phyloP scores from a whole-genome alignment of 2,329 filamentous ascomycete species.

The Colletotrichum sp. region DNA sequence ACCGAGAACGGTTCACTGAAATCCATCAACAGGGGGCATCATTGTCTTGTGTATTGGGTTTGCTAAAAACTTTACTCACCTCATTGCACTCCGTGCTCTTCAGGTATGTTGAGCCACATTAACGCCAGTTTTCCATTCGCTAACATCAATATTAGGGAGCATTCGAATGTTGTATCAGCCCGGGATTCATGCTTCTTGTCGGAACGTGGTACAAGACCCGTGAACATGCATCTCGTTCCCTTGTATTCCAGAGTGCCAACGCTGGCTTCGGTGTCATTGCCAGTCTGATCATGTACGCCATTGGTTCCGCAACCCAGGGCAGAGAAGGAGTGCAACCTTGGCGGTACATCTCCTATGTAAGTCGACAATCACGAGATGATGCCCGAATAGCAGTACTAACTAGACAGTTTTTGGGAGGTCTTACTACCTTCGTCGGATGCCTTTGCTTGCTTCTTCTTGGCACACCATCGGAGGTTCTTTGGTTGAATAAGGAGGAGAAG shows the following conservation, averaged over 20 bases:
- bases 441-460: conserved; percentile 39
- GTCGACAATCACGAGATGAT: not conserved
- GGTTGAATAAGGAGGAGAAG: conserved; percentile 38
- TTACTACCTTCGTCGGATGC: conserved; percentile 36
- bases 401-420: conserved; percentile 34
- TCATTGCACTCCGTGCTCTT: conserved; percentile 37
- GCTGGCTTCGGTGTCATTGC: conserved; percentile 41
- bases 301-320: conserved; percentile 33
- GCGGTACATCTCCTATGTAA: conserved; percentile 42
- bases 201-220: conserved; percentile 42
- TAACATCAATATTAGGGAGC: conserved; percentile 31
- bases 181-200: conserved; percentile 41
- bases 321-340: conserved; percentile 36
- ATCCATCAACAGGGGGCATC: conserved; percentile 24
- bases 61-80: conserved; percentile 40
- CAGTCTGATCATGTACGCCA: conserved; percentile 39
- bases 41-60: conserved; percentile 42
- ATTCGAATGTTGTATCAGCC: conserved; percentile 43
- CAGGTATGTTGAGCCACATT: too few species aligned
- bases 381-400: not conserved
- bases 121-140: too few species aligned
- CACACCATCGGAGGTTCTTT: conserved; percentile 41
- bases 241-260: conserved; percentile 17
- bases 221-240: conserved; percentile 28
- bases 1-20: not conserved